Percentiles rank a stretch among this genome's conserved stretches.
Conservation (phyloP, 148 eudicot genomes). For the Rhododendron molle region DNA sequence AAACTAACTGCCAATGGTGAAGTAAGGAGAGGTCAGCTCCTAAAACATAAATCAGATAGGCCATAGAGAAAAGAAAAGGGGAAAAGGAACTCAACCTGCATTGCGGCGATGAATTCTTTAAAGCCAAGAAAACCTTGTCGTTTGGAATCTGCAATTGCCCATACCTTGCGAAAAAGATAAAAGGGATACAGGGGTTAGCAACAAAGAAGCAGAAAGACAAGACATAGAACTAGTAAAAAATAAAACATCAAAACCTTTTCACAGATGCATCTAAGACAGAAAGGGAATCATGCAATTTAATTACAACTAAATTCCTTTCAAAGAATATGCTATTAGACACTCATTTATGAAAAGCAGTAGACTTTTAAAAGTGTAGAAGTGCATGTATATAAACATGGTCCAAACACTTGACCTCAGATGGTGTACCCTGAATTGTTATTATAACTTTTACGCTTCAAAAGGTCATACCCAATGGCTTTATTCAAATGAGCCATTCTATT, state of each 20-base stretch:
- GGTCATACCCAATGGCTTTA: background rate
- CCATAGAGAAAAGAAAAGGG: background rate
- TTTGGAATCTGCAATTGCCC: slow-evolving; percentile 93
- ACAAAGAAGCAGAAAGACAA: background rate
- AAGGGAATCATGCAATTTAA: background rate
- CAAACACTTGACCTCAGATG: background rate
- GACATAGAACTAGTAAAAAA: background rate
- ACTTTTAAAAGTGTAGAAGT: background rate
- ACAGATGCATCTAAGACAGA: background rate
- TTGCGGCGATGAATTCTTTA: slow-evolving; percentile 75
- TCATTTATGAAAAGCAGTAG: background rate
- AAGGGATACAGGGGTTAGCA: background rate
- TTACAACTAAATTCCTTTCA: background rate
- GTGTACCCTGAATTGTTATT: background rate
- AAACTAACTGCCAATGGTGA: slow-evolving; percentile 50
- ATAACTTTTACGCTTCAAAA: background rate
- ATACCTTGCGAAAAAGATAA: slow-evolving; percentile 40
- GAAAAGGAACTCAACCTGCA: slow-evolving; percentile 57
- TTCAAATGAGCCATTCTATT: background rate
- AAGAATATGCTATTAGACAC: background rate
- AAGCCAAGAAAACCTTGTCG: slow-evolving; percentile 90
- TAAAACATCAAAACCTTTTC: background rate
- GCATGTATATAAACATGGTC: background rate
- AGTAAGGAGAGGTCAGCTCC: slow-evolving; percentile 14
- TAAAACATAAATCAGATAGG: background rate